Base-by-base conservation (phyloP, 2,329 filamentous ascomycete species). In the Ampelomyces quisqualis region DNA sequence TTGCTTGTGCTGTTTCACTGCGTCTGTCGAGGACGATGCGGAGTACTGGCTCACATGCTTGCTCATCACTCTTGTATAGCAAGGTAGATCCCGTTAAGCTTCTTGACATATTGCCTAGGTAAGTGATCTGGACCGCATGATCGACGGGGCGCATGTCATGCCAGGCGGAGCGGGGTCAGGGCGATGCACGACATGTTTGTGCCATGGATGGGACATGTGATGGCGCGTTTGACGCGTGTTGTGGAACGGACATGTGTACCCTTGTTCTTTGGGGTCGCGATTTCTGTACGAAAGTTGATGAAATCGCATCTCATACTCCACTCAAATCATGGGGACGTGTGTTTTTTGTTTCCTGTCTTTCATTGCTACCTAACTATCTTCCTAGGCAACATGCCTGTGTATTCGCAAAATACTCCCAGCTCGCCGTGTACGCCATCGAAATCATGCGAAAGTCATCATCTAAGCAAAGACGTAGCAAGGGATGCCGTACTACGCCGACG, bases 391-490 rank as follows among this genome's bases (percentile, higher is more conserved):
- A 22, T 30, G 36, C 35, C 35, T 19, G 29, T 13, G n/a, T 6
- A 28, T 6, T 15, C 15, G 29, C 10, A 31, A 10, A 31, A 28
- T 28, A 28, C 26, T 28, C 17, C 29, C 17, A 7, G 10, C 19
- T 20, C 26, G 19, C 31, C 24, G 24, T 17, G n/a, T 30, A 13
- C 9, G 13, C 11, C 14, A n/a, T n/a, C 13, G 11, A n/a, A 7
- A 21, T 22, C 24, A 29, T 29, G 32, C 31, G 23, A 22, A 33
- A 24, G 7, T 21, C 34, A 22, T 18, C 33, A 27, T 49, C 49
- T 60, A 65, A 24, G 61, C 59, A 39, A 66, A 64, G 43, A 60
- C 55, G 47, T 67, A 67, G 54, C 57, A 57, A 36, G 62, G 62
- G 40, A 67, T 66, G 28, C 64, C 62, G 42, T 65, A 67, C 64